phyloP scores from a whole-genome alignment of 2,329 filamentous ascomycete genomes.

The Penicillium sp. region DNA sequence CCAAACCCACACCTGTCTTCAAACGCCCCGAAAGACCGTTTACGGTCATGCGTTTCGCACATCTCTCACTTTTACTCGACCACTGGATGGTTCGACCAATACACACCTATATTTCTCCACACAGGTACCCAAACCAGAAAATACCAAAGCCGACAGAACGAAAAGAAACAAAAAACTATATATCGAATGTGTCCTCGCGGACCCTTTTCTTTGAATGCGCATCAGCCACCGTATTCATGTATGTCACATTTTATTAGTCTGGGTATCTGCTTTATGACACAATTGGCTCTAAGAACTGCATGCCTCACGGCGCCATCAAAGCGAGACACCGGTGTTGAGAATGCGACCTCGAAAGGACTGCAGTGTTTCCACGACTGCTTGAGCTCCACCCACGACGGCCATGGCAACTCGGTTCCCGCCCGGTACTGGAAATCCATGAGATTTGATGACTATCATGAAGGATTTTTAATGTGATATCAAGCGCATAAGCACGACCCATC shows the following conservation, averaged over 20 bases:
- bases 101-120: conserved; percentile 6
- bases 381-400: conserved; percentile 3
- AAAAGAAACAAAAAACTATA: conserved; percentile 26
- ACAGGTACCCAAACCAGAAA: not conserved
- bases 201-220: conserved; percentile 18
- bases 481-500: conserved; percentile 21
- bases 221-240: conserved; percentile 3
- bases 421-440: conserved; percentile 1
- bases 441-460: conserved; percentile 22
- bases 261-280: conserved; percentile 19
- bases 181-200: conserved; percentile 37
- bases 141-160: conserved; percentile 11
- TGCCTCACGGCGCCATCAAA: conserved; percentile 23
- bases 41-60: not conserved
- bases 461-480: conserved; percentile 17
- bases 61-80: conserved; percentile 13
- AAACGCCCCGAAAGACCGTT: not conserved
- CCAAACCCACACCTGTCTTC: not conserved
- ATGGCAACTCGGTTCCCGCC: conserved; percentile 9
- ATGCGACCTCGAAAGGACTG: conserved; percentile 16
- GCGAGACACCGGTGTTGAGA: conserved; percentile 4
- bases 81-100: conserved; percentile 23
- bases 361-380: conserved; percentile 30
- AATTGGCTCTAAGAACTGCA: conserved; percentile 29
- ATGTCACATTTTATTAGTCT: conserved; percentile 13